Evolutionary conservation across 139 green algal species (phyloP), one percentile per base, ranked within the genome.

Genomic region (Chlorella ohadii): DNA sequence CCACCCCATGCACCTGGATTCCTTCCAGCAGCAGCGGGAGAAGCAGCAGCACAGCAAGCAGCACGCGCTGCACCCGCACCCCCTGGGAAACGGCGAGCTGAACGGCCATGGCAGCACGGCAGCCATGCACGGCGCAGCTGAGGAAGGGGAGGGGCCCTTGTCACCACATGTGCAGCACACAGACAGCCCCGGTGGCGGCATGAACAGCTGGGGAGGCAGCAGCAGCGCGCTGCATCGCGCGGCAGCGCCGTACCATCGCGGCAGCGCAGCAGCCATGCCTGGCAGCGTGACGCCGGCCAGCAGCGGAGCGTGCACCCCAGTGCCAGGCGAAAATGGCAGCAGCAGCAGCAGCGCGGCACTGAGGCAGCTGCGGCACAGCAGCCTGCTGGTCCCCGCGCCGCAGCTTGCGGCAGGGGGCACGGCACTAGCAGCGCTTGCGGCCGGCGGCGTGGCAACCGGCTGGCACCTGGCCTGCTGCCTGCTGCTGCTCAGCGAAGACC

Each of bases 401-500:
- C 75, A 81, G 75, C 75, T 81, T 15, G 55, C 75, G 23, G 75
- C 75, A 34, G 55, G 20, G 23, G 9, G 25, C 0, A 38, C 61
- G 4, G 66, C 71, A 15, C 5, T 72, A 1, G 44, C 61, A 5
- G 85, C 72, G 15, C 72, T 86, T 11, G 72, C 55, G 25, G 66
- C 36, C 5, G 56, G 78, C 27, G 44, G 55, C 5, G 2, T 89
- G 6, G 17, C 81, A 20, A 59, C 57, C 17, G 86, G 81, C 19
- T 87, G 81, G 86, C 39, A 61, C 57, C 59, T 65, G 27, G 82
- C 82, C 2, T 44, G n/a, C 71, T 36, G 22, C 12, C 25, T 80
- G 80, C 41, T 79, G 55, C 41, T 71, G 65, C 36, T 79, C 9
- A 38, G 51, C 13, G 56, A 51, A 16, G 55, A 79, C 68, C 34